Evolutionary conservation across 352 stramenopile genomes (phyloP), one percentile per base, ranked within the genome.

Genomic region (Pythium scleroteichum): DNA sequence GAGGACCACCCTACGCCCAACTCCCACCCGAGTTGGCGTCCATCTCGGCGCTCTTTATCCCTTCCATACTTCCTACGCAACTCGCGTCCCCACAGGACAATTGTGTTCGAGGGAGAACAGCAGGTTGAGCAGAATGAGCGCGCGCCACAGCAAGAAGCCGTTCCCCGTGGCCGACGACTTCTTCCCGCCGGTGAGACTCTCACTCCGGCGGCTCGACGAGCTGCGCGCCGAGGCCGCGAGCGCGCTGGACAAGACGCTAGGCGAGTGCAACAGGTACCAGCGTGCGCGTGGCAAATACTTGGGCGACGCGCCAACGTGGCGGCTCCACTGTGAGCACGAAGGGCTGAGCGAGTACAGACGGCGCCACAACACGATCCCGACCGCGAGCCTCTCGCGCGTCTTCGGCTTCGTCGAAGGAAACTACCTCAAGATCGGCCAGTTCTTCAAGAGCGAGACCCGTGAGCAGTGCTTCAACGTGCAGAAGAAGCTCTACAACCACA

Each of bases 121-220:
- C n/a, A n/a, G n/a, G n/a, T n/a, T n/a, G n/a, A n/a, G n/a, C n/a
- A n/a, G n/a, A n/a, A n/a, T n/a, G n/a, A n/a, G n/a, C n/a, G n/a
- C n/a, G n/a, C n/a, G n/a, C n/a, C n/a, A n/a, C n/a, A n/a, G n/a
- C 29, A 35, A 46, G 40, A 46, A 58, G 42, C 52, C 69, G 2
- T 85, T 79, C 59, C 76, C 76, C 14, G 55, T 85, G 32, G 71
- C 73, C 2, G 69, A 76, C 22, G 62, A 60, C 53, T 77, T 70
- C 44, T 85, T 85, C 49, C 62, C 73, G 29, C 62, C 63, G 23
- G 63, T 85, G 17, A 48, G 59, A 32, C 53, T 82, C 9, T 56
- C 35, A 26, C 22, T 23, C 42, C 8, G 23, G 56, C 46, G 50
- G 2, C 33, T 59, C 14, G 20, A 17, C 4, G 19, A 48, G 45